These are phyloP conservation scores for Exophiala calicioides DNA, from an alignment of 2,329 filamentous ascomycete species.

Conservation along the genomic window DNA sequence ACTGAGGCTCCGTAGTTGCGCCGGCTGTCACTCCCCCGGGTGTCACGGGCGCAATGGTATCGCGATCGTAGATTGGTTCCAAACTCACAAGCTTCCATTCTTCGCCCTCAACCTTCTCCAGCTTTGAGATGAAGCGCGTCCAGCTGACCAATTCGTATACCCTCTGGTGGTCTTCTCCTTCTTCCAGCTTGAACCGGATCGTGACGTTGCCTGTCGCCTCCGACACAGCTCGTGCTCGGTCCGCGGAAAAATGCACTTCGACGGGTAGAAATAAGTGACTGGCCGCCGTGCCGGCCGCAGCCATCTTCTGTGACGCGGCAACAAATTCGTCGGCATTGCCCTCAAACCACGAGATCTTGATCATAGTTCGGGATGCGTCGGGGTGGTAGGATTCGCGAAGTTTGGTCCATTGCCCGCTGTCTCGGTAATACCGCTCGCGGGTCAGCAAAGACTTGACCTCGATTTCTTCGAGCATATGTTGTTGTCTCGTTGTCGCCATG, in stretches of 20 bases:
- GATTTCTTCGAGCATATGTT: neutral
- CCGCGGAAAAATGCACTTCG: neutral
- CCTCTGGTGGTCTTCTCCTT: too few relatives aligned
- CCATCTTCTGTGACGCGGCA: too few relatives aligned
- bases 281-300: neutral
- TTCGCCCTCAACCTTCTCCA: slow-evolving; percentile 1
- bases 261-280: neutral
- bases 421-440: neutral
- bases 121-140: neutral
- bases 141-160: slow-evolving; percentile 2
- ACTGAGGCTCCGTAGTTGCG: neutral
- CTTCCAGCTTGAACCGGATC: neutral
- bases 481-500: too few relatives aligned
- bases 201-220: neutral
- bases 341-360: neutral
- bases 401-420: neutral
- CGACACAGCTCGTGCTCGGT: too few relatives aligned
- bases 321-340: too few relatives aligned
- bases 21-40: too few relatives aligned
- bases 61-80: neutral
- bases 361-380: neutral
- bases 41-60: neutral
- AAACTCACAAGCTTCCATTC: neutral
- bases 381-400: neutral
- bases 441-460: neutral